Conservation (phyloP, 169 alveolate genomes). For the Eimeria praecox region DNA sequence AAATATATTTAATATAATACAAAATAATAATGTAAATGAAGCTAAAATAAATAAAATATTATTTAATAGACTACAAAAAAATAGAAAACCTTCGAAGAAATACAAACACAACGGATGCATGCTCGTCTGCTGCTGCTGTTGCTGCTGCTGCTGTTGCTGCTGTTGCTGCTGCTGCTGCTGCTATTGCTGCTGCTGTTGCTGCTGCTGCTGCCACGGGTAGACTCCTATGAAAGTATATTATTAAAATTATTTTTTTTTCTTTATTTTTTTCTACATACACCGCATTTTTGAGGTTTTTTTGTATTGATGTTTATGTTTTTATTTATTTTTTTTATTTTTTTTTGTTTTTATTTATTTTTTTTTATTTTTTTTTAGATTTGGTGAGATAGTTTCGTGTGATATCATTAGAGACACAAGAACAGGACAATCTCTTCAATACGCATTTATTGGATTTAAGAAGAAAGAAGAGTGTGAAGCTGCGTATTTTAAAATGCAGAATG, state of each 20-base stretch:
- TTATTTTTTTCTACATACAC: too few relatives aligned
- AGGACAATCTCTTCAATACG: constrained; percentile 98
- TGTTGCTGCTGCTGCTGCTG: constrained; percentile 1
- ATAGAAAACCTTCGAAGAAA: not conserved
- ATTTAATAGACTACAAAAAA: too few relatives aligned
- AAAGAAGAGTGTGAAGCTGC: constrained; percentile 98
- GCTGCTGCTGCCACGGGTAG: not conserved
- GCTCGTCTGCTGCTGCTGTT: constrained; percentile 6
- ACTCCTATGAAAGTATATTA: not conserved
- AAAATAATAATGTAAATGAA: too few relatives aligned
- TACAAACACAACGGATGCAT: not conserved
- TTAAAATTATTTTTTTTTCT: too few relatives aligned
- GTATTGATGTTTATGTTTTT: not conserved
- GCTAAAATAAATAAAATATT: too few relatives aligned
- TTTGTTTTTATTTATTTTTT: not conserved
- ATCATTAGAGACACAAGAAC: constrained; percentile 99
- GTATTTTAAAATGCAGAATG: constrained; percentile 98
- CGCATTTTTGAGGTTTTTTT: not conserved
- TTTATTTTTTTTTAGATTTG: constrained; percentile 92
- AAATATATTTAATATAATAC: too few relatives aligned
- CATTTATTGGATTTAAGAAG: constrained; percentile 98
- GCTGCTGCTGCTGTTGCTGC: constrained; percentile 31
- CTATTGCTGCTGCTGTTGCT: not conserved
- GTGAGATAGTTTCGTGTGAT: constrained; percentile 96
- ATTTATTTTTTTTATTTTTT: constrained; percentile 48